Base-by-base conservation (phyloP, 148 eudicot genomes). In the Fagopyrum esculentum region DNA sequence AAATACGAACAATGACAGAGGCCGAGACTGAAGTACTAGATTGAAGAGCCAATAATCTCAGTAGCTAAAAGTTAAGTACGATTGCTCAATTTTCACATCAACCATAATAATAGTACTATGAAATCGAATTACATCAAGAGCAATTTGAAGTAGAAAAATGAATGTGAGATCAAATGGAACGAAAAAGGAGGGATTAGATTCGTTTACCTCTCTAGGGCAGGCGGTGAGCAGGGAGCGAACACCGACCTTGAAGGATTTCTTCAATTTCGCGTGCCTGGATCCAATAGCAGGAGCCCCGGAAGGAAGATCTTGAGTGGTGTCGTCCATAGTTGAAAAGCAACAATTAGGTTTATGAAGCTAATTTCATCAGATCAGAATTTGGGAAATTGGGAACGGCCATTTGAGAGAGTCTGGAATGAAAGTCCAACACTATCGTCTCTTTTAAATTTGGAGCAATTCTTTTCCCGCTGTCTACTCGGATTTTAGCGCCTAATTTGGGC, bases 201-300 rank as follows among this genome's bases (percentile, higher is more conserved):
- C 15, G n/a, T 3, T 46, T 74, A 91, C 97, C 92, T 91, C 89
- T n/a, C 75, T 84, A 40, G 90, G 76, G 76, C 86, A 85, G 13
- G 92, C 82, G 16, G 89, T 88, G 68, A 89, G 89, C 50, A 91
- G 77, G 78, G 88, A 81, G 12, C 82, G 84, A 12, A 86, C 45
- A 13, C 70, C 79, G 6, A 80, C 83, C 76, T 81, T 82, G 77
- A 91, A 86, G n/a, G 90, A 82, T 74, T 79, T 86, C 77, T 82
- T 89, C 88, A 91, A 35, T 56, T 84, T 84, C 80, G 69, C 64
- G 35, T 83, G 87, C 70, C 86, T 77, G 15, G 75, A 74, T 54
- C 90, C 92, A 15, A 40, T 11, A 66, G 30, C 9, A 43, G 47
- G 71, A 30, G 16, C 11, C 35, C 17, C 30, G n/a, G 81, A 83